phyloP scores from a whole-genome alignment of 345 rosid species.

The Lumnitzera racemosa region DNA sequence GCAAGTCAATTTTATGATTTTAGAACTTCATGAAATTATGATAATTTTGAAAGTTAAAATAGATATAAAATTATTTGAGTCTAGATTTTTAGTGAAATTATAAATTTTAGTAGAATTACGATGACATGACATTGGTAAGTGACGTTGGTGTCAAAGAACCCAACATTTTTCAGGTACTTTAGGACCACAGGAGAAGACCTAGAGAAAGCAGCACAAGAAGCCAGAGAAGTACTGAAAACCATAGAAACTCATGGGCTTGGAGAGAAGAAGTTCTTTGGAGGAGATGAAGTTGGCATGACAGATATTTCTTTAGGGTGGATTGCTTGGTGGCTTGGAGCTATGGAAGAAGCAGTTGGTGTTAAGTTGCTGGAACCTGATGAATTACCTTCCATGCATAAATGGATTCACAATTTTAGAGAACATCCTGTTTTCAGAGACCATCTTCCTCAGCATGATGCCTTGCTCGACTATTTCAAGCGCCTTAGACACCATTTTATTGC shows the following conservation, averaged over 20 bases:
- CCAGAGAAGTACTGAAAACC: slow-evolving; percentile 7
- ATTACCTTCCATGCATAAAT: slow-evolving; percentile 21
- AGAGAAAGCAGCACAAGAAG: slow-evolving; percentile 20
- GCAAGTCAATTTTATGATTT: no score
- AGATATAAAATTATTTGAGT: no score
- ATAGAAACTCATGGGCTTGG: slow-evolving; percentile 17
- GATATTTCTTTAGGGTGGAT: slow-evolving; percentile 29
- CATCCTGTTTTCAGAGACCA: slow-evolving; percentile 16
- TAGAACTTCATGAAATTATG: no score
- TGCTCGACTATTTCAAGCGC: no score
- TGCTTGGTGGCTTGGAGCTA: slow-evolving; percentile 17
- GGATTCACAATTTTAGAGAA: slow-evolving; percentile 22
- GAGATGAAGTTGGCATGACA: slow-evolving; percentile 13
- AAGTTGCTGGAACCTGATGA: slow-evolving; percentile 13
- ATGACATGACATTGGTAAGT: neutral
- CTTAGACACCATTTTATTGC: no score
- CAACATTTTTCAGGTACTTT: slow-evolving; percentile 14
- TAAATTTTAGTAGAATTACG: no score
- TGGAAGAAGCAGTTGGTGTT: slow-evolving; percentile 21
- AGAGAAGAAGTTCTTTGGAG: slow-evolving; percentile 22
- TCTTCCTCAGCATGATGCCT: slow-evolving; percentile 14
- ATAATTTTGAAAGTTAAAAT: no score
- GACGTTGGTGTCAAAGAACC: slow-evolving; percentile 5
- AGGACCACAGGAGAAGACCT: slow-evolving; percentile 21
- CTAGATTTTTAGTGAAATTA: no score